These are phyloP conservation scores for Amphichorda felina DNA, from an alignment of 2,329 filamentous ascomycete species.

Conservation along the genomic window DNA sequence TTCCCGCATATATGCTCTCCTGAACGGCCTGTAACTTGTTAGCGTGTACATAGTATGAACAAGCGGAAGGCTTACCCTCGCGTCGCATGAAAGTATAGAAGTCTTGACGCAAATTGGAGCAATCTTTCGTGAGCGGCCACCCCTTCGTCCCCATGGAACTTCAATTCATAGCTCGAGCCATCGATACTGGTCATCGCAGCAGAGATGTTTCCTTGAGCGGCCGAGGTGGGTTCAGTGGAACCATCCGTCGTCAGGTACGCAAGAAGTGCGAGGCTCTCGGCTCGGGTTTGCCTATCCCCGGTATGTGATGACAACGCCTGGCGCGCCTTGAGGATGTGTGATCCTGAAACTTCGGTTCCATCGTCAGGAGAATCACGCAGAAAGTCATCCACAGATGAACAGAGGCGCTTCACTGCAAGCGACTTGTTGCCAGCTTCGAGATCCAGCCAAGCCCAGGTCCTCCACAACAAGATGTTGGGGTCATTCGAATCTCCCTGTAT, in stretches of 20 bases:
- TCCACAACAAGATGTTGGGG: slow-evolving; percentile 9
- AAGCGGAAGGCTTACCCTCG: slow-evolving; percentile 30
- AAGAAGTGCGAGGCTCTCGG: slow-evolving; percentile 53
- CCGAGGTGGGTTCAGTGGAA: slow-evolving; percentile 29
- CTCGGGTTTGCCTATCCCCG: slow-evolving; percentile 40
- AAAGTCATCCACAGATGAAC: slow-evolving; percentile 21
- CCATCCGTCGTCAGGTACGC: slow-evolving; percentile 46
- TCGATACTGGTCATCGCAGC: slow-evolving; percentile 31
- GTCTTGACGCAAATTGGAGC: slow-evolving; percentile 53
- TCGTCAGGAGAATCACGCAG: slow-evolving; percentile 7
- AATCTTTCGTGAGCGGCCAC: slow-evolving; percentile 45
- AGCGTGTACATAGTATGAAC: slow-evolving; percentile 4
- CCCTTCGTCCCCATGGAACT: slow-evolving; percentile 17
- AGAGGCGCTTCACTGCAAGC: slow-evolving; percentile 24
- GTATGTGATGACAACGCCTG: slow-evolving; percentile 40
- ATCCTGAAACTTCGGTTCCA: slow-evolving; percentile 12
- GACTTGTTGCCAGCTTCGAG: slow-evolving; percentile 27
- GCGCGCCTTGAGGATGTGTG: slow-evolving; percentile 37
- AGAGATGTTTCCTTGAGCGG: slow-evolving; percentile 41
- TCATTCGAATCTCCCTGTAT: neutral
- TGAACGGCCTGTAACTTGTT: slow-evolving; percentile 41
- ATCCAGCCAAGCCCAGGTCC: slow-evolving; percentile 57
- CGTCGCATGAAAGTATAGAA: slow-evolving; percentile 56
- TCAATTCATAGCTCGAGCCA: slow-evolving; percentile 29
- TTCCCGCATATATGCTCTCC: slow-evolving; percentile 51